Evolutionary conservation across 176 grass and related monocot genomes (phyloP), one percentile per base, ranked within the genome.

Genomic region (Oryza coarctata): DNA sequence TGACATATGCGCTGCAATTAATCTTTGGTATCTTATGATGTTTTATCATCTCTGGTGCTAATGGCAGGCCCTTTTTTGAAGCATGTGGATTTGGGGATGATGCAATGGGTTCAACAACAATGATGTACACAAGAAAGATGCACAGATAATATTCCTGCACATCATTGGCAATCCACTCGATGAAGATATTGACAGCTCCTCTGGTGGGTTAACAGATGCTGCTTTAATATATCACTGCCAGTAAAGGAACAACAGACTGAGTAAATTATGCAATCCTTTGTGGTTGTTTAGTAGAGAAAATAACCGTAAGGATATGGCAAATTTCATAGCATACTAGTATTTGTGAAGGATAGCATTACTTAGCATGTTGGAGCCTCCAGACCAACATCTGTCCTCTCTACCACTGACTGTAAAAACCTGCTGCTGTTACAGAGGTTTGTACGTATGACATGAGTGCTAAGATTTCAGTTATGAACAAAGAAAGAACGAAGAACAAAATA

Each of bases 11-110:
- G 27, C 2, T 47, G 80, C 20, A 82, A 45, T 73, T 47, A 76
- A 76, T 44, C 25, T 71, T 77, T 11, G 10, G 30, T 71, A 0
- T 77, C 17, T 58, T 7, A 27, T 71, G 71, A 60, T 28, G 14
- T 65, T 77, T n/a, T 71, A 76, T 64, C 23, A 57, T 70, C 57
- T 71, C 20, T 70, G 65, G 52, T 71, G 33, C 73, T 11, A 73
- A 76, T 88, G 85, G 68, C 49, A 95, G 91, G 65, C 83, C 92
- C 28, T 95, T 99, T 86, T 93, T 99, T 36, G 55, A 91, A 89
- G 85, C 80, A 72, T 99, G 91, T 83, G 93, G 89, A 47, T 99
- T 99, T 27, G 93, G 80, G 61, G 80, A 90, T 31, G 96, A 99
- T 85, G 80, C 39, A 63, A 68, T 99, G 64, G 96, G 91, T 76